phyloP scores from a whole-genome alignment of 768 basidiomycete genomes.

The Sarcodon sp. region DNA sequence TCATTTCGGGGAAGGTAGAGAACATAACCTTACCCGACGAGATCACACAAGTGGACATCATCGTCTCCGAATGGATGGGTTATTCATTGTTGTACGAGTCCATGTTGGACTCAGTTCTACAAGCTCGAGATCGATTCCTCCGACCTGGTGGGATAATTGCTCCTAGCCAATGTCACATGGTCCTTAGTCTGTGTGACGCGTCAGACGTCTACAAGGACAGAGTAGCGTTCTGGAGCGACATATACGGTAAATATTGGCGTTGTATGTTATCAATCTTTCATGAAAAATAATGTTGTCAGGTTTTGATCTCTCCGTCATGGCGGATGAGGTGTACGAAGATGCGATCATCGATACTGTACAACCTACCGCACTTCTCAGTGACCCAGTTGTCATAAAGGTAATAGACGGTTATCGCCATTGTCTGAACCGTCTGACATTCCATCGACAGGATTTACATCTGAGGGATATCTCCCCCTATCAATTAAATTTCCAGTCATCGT shows the following conservation, averaged over 20 bases:
- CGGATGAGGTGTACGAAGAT: conserved; percentile 59
- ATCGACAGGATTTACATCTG: conserved; percentile 64
- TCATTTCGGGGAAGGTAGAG: conserved; percentile 87
- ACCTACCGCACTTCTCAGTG: conserved; percentile 49
- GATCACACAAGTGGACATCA: conserved; percentile 76
- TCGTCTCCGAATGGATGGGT: conserved; percentile 98
- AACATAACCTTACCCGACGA: conserved; percentile 67
- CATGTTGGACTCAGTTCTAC: conserved; percentile 93
- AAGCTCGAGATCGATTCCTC: conserved; percentile 81
- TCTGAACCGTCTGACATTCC: not conserved
- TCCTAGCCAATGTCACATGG: conserved; percentile 80
- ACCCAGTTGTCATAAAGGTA: conserved; percentile 58
- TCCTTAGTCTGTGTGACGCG: conserved; percentile 74
- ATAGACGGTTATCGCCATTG: not conserved
- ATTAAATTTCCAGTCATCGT: conserved; percentile 70
- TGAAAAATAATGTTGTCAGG: conserved; percentile 29
- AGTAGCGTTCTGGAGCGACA: conserved; percentile 79
- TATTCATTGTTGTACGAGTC: conserved; percentile 88
- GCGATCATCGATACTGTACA: conserved; percentile 75
- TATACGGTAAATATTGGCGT: conserved; percentile 54
- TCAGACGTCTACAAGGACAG: conserved; percentile 68
- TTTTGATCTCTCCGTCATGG: conserved; percentile 83
- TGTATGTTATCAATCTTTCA: not conserved
- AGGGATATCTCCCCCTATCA: conserved; percentile 49
- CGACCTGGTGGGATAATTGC: conserved; percentile 73